A percentile compares a stretch with the other conserved stretches of the same genome.
phyloP scores from a whole-genome alignment of 2,329 filamentous ascomycete species.

The Talaromyces sp. region DNA sequence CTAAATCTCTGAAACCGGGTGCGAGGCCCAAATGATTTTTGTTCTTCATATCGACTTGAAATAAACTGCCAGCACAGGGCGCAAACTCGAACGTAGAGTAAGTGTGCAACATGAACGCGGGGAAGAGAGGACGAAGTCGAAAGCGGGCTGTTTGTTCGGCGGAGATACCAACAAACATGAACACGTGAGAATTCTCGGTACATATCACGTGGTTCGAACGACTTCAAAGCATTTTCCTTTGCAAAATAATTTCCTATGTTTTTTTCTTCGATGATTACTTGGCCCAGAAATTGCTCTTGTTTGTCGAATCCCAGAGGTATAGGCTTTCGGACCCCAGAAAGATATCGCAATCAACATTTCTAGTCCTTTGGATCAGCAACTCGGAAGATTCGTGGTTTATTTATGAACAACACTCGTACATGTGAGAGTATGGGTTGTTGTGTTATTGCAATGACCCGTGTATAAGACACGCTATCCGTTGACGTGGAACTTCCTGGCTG shows the following conservation, averaged over 20 bases:
- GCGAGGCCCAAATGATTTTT: not conserved
- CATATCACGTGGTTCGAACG: constrained; percentile 12
- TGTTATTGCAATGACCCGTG: constrained; percentile 6
- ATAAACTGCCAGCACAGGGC: not conserved
- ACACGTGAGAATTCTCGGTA: constrained; percentile 7
- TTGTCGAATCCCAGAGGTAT: not conserved
- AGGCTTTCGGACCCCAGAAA: not conserved
- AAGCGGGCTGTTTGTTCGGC: constrained; percentile 1
- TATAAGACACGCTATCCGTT: constrained; percentile 16
- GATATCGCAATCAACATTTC: not conserved
- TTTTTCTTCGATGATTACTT: not conserved
- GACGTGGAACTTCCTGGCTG: constrained; percentile 16
- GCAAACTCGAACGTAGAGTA: not conserved
- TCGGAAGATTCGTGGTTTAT: not conserved
- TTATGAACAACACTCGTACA: constrained; percentile 2
- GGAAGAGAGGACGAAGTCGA: constrained; percentile 11
- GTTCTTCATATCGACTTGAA: not conserved
- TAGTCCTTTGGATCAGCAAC: not conserved
- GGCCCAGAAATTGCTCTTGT: not conserved
- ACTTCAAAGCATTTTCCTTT: not conserved
- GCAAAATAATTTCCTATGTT: not conserved
- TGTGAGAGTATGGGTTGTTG: not conserved
- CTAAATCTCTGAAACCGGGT: not conserved
- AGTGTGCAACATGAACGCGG: constrained; percentile 14
- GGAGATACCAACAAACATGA: constrained; percentile 1